Evolutionary conservation across 345 rosid genomes (phyloP).

Genomic region (Eucalyptus pauciflora): DNA sequence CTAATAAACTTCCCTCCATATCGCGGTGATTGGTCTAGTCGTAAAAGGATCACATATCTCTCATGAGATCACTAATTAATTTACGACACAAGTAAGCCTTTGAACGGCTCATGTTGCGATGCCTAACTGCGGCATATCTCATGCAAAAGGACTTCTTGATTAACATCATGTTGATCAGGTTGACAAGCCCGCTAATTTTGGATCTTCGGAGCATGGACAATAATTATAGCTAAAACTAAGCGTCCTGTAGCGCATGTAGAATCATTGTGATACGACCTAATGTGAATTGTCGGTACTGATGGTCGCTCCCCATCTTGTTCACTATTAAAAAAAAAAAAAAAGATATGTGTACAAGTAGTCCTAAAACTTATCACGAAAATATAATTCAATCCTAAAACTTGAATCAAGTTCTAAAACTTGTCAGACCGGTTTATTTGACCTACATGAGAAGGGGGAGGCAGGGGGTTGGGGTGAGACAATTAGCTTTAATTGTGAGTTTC

Average conservation of each 20-base stretch:
- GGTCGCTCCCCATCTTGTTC: rapidly evolving
- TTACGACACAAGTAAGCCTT: neutral
- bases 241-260: rapidly evolving
- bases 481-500: rapidly evolving
- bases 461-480: rapidly evolving
- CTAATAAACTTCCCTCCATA: neutral
- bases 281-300: rapidly evolving
- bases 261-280: rapidly evolving
- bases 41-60: too few species aligned
- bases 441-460: too few species aligned
- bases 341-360: rapidly evolving
- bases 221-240: neutral
- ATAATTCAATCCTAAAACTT: rapidly evolving
- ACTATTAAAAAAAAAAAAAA: too few species aligned
- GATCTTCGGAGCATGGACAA: neutral
- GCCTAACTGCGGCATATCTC: neutral
- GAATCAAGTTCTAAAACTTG: too few species aligned
- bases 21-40: rapidly evolving
- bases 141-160: neutral
- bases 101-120: neutral
- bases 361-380: rapidly evolving
- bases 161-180: neutral
- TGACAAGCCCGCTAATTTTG: neutral
- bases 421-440: rapidly evolving
- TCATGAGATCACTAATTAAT: neutral